Evolutionary conservation across 345 rosid genomes (phyloP), one percentile per base, ranked within the genome.

Genomic region (Zanthoxylum bungeanum): DNA sequence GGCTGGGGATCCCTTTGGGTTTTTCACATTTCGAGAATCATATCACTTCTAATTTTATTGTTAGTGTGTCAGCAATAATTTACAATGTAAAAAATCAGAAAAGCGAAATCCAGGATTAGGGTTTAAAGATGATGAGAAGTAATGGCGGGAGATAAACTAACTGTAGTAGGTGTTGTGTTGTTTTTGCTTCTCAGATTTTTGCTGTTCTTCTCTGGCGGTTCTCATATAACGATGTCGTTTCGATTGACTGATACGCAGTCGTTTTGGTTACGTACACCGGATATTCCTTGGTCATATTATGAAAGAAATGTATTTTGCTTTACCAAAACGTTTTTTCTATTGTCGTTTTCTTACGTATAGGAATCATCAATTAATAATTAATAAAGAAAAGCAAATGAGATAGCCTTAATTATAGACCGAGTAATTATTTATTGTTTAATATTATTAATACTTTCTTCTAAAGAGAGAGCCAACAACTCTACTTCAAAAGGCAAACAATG

Each of bases 111-210:
- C 17, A 44, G 24, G 68, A 28, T 44, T 25, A 28, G 68, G 68
- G 68, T 64, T 64, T 16, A 16, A 4, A 11, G 34, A 44, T 4
- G 24, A 44, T 44, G 55, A 44, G 34, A 44, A 12, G 44, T 64
- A 44, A 64, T 64, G 68, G 68, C 68, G 68, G 68, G 53, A 64
- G 68, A 9, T 42, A 27, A 64, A 27, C 55, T 8, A 64, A 16
- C 37, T 1, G 12, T 24, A 63, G 12, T 24, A 63, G 37, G 53
- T 2, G 33, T 16, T 16, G 24, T 28, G 52, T 16, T 57, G 28
- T 5, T 0, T 14, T 28, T 25, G 33, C 1, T 25, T 11, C 19
- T 44, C n/a, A n/a, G 19, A 44, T 44, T 44, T 44, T 44, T 14
- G 19, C 49, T 44, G n/a, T 44, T 44, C 49, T 1, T 19, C 19